phyloP scores from a whole-genome alignment of 768 basidiomycete species.

The Xerocomus potaroensis region DNA sequence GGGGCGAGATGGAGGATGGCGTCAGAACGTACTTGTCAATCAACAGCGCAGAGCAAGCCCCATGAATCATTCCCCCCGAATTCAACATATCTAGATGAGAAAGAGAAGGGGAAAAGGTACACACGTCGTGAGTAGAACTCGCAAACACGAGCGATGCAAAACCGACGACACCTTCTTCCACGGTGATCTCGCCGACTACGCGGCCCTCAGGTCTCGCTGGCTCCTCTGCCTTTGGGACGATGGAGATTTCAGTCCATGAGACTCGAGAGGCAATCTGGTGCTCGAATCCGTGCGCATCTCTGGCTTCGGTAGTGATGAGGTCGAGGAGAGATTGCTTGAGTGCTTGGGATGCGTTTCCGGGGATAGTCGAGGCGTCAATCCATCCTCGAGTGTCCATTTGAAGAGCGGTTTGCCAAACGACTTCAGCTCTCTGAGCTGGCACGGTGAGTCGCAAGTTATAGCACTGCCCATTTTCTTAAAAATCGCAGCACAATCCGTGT shows the following conservation, averaged over 20 bases:
- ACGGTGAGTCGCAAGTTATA: no score
- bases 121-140: no score
- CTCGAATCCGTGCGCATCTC: constrained; percentile 20
- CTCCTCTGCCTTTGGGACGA: constrained; percentile 43
- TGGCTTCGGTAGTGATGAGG: constrained; percentile 11
- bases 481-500: no score
- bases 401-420: no score
- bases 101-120: no score
- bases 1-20: no score
- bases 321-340: constrained; percentile 27
- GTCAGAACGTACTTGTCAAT: constrained; percentile 44
- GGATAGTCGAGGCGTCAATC: constrained; percentile 20
- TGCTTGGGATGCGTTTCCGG: constrained; percentile 26
- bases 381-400: constrained; percentile 11
- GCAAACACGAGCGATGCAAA: no score
- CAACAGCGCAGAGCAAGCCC: constrained; percentile 51
- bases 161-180: constrained; percentile 36
- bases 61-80: constrained; percentile 43
- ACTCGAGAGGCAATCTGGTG: constrained; percentile 23
- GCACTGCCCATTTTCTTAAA: no score
- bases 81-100: constrained; percentile 50
- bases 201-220: constrained; percentile 40
- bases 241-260: constrained; percentile 38
- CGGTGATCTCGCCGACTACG: constrained; percentile 42
- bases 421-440: no score